These are phyloP conservation scores for Fusarium sp. DNA, from an alignment of 2,329 filamentous ascomycete species.

Conservation along the genomic window DNA sequence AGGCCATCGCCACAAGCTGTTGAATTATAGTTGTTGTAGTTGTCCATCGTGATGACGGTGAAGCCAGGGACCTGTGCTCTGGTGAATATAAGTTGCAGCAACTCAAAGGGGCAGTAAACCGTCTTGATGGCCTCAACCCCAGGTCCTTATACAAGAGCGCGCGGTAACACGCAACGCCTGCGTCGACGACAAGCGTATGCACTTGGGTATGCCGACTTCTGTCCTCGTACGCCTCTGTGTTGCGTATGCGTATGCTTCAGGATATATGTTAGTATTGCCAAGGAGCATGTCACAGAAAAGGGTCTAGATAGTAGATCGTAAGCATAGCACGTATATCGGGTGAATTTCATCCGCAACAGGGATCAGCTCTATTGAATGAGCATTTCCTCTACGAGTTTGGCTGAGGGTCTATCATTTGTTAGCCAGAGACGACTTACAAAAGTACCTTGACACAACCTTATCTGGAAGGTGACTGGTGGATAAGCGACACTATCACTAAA, in stretches of 20 bases:
- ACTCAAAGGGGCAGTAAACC: not conserved
- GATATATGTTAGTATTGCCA: too few species aligned
- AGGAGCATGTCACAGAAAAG: not conserved
- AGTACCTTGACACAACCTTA: conserved; percentile 32
- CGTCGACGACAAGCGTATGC: not conserved
- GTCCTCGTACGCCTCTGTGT: too few species aligned
- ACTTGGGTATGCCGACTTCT: too few species aligned
- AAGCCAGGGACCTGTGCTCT: not conserved
- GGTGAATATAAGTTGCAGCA: not conserved
- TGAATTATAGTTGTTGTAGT: conserved; percentile 45
- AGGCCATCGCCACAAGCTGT: conserved; percentile 48
- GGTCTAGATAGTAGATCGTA: not conserved
- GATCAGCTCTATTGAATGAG: not conserved
- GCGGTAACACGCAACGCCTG: not conserved
- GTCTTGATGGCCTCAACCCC: not conserved
- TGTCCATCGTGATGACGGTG: conserved; percentile 21
- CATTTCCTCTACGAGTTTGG: conserved; percentile 12
- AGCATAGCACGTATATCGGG: conserved; percentile 5
- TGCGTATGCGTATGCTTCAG: too few species aligned
- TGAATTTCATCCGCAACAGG: conserved; percentile 8
- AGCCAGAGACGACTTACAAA: conserved; percentile 29
- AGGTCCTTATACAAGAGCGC: conserved; percentile 3
- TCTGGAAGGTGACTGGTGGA: conserved; percentile 39
- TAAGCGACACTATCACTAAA: not conserved
- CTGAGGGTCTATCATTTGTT: not conserved